Evolutionary conservation across 1,284 basidiomycete species (phyloP), one percentile per base, ranked within the genome.

Genomic region (Apiotrichum montevideense): DNA sequence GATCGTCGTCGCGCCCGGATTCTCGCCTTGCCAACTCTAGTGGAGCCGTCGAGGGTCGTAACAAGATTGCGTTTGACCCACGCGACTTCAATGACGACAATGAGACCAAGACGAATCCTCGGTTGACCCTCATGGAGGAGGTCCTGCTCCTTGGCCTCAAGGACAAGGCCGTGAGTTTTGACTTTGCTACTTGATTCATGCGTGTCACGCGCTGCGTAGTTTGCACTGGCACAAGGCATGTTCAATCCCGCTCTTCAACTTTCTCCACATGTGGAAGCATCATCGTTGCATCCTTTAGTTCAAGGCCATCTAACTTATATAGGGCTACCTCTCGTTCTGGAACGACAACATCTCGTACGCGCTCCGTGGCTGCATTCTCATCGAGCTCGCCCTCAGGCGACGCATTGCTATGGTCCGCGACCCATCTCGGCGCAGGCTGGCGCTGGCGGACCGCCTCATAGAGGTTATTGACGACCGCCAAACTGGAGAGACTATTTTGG

Each of bases 261-360:
- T 21, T 21, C 21, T 21, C 21, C 21, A 21, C 21, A 21, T 21
- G 21, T 21, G 21, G 21, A 21, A 21, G 21, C 21, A 21, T 21
- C 21, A 21, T 21, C 21, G 21, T 21, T 21, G 21, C 21, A 21
- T 21, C 21, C 21, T 21, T 21, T 21, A 21, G 21, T 21, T 21
- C 21, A 21, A 21, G 21, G 21, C 21, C 21, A 21, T 21, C 37
- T 39, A 39, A 39, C 37, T 9, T 39, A 13, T 39, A 1, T 65
- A 92, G 87, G 91, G 90, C 44, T 94, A 94, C 73, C 84, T 95
- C 15, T 93, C 90, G 1, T 95, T 96, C 75, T 95, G 90, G 92
- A 97, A 97, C 75, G 93, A 97, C 80, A 96, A 95, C 77, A 97
- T 96, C 64, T 95, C 91, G 0, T 97, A 97, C 75, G 91, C 93